Conservation (phyloP, 257 asterid species). For the Nicotiana attenuata region DNA sequence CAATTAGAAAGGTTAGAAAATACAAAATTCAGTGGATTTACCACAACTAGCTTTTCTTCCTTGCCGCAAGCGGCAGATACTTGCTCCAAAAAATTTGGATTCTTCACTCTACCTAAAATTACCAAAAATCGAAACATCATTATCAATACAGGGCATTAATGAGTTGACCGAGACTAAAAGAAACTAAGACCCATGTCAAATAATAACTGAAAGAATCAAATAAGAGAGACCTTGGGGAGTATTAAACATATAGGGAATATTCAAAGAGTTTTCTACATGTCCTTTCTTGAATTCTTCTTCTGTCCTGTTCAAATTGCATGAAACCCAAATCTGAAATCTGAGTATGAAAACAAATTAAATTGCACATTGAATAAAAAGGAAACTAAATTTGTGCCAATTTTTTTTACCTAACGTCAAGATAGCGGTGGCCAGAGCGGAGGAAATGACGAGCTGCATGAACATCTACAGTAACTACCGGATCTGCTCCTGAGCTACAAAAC, state of each 20-base stretch:
- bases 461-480: slow-evolving; percentile 49
- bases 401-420: slow-evolving; percentile 77
- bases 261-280: slow-evolving; percentile 54
- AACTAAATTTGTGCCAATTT: no score
- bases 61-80: slow-evolving; percentile 42
- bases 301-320: slow-evolving; percentile 39
- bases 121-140: not conserved
- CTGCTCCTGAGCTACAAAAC: slow-evolving; percentile 33
- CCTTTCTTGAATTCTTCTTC: slow-evolving; percentile 85
- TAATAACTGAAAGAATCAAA: not conserved
- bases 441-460: slow-evolving; percentile 55
- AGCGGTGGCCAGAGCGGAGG: slow-evolving; percentile 41
- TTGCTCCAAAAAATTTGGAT: slow-evolving; percentile 58
- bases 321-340: not conserved
- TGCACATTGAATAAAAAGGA: not conserved
- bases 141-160: not conserved
- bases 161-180: not conserved
- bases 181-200: not conserved
- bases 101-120: slow-evolving; percentile 66
- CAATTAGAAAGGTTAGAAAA: no score
- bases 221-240: slow-evolving; percentile 55
- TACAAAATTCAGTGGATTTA: slow-evolving; percentile 11
- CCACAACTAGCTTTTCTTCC: slow-evolving; percentile 71
- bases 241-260: slow-evolving; percentile 67
- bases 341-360: not conserved